These are phyloP conservation scores for Gillenia trifoliata DNA, from an alignment of 306 rosid species.

Conservation along the genomic window DNA sequence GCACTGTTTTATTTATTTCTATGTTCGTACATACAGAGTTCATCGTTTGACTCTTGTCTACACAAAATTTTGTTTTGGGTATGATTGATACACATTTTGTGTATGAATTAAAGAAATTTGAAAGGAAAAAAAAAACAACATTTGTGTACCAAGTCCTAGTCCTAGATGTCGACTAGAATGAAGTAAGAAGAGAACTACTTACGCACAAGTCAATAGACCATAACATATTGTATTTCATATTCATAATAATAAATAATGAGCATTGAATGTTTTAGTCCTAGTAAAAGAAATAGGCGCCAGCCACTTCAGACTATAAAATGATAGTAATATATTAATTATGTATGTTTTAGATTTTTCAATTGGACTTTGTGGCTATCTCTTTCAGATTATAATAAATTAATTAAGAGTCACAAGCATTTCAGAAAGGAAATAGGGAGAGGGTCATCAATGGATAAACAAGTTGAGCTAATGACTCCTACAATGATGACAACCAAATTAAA, in stretches of 20 bases:
- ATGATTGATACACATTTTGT: background rate
- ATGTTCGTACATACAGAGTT: background rate
- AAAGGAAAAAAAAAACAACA: background rate
- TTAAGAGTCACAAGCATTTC: background rate
- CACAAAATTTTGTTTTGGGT: background rate
- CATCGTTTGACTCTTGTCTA: background rate
- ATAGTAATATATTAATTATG: too few relatives aligned
- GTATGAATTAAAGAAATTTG: background rate
- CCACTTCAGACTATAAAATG: slow-evolving; percentile 13
- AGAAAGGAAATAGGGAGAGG: background rate
- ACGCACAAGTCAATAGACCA: background rate
- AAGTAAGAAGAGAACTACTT: background rate
- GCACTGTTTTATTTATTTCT: background rate
- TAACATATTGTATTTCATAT: background rate
- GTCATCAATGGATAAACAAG: background rate
- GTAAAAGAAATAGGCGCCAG: slow-evolving; percentile 14
- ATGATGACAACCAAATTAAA: background rate
- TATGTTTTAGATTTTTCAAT: background rate
- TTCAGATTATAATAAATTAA: too few relatives aligned
- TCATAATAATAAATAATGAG: background rate
- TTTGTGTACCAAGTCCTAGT: background rate
- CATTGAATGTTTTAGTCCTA: background rate
- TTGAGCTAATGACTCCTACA: background rate
- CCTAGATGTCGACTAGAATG: background rate
- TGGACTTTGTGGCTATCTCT: background rate